Percentiles rank a stretch among this genome's conserved stretches.
Conservation (phyloP, 768 basidiomycete species). For the Floccularia luteovirens region DNA sequence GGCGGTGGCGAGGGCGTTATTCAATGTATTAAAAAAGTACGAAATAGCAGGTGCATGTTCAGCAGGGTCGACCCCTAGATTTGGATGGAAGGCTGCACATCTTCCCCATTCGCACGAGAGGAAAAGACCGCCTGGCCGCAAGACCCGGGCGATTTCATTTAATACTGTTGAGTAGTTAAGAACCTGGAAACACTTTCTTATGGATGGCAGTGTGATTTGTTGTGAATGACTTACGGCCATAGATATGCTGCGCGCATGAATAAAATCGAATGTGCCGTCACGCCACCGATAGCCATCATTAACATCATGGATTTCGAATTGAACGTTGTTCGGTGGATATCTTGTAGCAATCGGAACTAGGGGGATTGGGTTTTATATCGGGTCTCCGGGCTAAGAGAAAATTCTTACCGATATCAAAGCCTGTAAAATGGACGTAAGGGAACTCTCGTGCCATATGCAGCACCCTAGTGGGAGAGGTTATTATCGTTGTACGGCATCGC, state of each 20-base stretch:
- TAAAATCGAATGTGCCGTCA: conserved; percentile 51
- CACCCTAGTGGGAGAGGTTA: conserved; percentile 37
- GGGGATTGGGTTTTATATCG: conserved; percentile 8
- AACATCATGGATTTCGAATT: conserved; percentile 62
- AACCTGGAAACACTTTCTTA: conserved; percentile 29
- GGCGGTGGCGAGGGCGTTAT: conserved; percentile 19
- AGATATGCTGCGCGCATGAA: conserved; percentile 54
- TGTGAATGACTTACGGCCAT: conserved; percentile 44
- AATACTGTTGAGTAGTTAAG: conserved; percentile 45
- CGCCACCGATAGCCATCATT: conserved; percentile 42
- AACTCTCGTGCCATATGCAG: conserved; percentile 68
- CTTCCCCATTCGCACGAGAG: conserved; percentile 55
- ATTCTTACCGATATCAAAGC: conserved; percentile 67
- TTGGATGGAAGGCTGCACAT: conserved; percentile 29
- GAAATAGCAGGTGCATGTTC: conserved; percentile 30
- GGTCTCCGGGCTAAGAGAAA: conserved; percentile 5
- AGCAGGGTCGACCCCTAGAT: conserved; percentile 14
- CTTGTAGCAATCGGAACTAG: conserved; percentile 68
- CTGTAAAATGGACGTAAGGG: conserved; percentile 57
- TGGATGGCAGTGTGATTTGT: not conserved
- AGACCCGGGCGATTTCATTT: conserved; percentile 51
- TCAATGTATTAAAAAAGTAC: conserved; percentile 30
- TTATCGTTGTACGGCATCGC: not conserved
- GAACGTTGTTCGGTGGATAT: conserved; percentile 51
- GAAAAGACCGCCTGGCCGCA: conserved; percentile 68